These are phyloP conservation scores for Fusarium sp. DNA, from an alignment of 2,329 filamentous ascomycete species.

Conservation along the genomic window DNA sequence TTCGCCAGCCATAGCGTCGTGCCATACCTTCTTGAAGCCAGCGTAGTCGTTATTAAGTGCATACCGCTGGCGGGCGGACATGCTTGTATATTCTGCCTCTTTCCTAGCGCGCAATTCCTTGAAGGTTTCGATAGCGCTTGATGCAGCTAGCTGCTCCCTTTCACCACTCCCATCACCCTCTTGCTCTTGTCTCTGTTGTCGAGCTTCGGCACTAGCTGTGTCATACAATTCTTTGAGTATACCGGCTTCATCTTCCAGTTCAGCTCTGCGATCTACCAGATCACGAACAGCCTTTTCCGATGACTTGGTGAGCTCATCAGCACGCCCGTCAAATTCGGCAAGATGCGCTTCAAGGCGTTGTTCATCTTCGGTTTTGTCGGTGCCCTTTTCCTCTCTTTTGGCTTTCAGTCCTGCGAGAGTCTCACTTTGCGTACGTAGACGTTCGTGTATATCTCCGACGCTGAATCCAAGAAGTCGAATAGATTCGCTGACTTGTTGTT, in stretches of 20 bases:
- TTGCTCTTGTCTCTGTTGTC: slow-evolving; percentile 16
- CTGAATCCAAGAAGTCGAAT: slow-evolving; percentile 57
- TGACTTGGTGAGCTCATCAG: slow-evolving; percentile 57
- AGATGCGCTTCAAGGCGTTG: slow-evolving; percentile 55
- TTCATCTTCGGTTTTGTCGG: slow-evolving; percentile 53
- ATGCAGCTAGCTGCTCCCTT: slow-evolving; percentile 39
- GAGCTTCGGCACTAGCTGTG: slow-evolving; percentile 39
- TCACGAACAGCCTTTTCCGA: slow-evolving; percentile 62
- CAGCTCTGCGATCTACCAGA: slow-evolving; percentile 62
- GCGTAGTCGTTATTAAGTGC: slow-evolving; percentile 69
- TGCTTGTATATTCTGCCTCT: slow-evolving; percentile 56
- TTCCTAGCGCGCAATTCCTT: slow-evolving; percentile 53
- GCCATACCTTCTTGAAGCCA: slow-evolving; percentile 69
- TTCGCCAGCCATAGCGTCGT: slow-evolving; percentile 63
- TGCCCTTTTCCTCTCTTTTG: slow-evolving; percentile 54
- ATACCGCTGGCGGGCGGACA: slow-evolving; percentile 62
- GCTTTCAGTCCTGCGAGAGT: slow-evolving; percentile 49
- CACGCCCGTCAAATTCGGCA: slow-evolving; percentile 53
- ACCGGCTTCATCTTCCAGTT: slow-evolving; percentile 61
- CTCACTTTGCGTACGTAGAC: slow-evolving; percentile 53
- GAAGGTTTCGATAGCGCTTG: slow-evolving; percentile 51
- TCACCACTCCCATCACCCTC: slow-evolving; percentile 44
- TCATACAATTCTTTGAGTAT: slow-evolving; percentile 55
- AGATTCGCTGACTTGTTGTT: slow-evolving; percentile 60
- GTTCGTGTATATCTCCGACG: slow-evolving; percentile 64